phyloP scores from a whole-genome alignment of 805 yeast genomes.

The Candida verbasci region DNA sequence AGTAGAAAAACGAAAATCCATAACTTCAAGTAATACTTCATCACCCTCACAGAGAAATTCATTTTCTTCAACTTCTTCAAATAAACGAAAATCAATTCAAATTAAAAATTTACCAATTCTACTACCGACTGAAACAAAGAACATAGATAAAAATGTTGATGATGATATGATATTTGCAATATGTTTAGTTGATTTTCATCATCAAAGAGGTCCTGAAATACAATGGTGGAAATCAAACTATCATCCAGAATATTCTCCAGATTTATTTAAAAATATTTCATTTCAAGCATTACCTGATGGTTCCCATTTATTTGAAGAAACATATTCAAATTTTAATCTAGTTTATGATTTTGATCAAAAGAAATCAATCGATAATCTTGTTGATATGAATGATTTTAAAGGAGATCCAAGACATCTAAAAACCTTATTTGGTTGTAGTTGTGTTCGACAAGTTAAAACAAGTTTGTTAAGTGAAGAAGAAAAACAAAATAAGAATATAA shows the following conservation, averaged over 20 bases:
- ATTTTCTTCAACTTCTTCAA: constrained; percentile 1
- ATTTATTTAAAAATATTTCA: constrained; percentile 80
- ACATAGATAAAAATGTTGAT: constrained; percentile 1
- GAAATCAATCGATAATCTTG: constrained; percentile 42
- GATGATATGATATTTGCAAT: constrained; percentile 66
- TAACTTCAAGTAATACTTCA: background rate
- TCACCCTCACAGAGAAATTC: constrained; percentile 3
- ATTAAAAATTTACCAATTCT: constrained; percentile 34
- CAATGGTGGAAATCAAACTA: constrained; percentile 74
- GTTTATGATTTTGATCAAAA: constrained; percentile 57
- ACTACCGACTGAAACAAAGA: background rate
- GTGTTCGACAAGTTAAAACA: constrained; percentile 77
- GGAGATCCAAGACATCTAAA: constrained; percentile 39
- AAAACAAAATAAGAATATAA: constrained; percentile 56
- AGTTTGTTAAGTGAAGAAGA: constrained; percentile 48
- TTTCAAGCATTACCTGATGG: constrained; percentile 97
- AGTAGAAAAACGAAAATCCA: background rate
- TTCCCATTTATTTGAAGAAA: constrained; percentile 88
- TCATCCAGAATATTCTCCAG: constrained; percentile 25
- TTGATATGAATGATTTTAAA: constrained; percentile 27
- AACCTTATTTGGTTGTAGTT: constrained; percentile 92
- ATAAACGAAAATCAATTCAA: constrained; percentile 23
- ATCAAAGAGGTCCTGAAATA: constrained; percentile 86
- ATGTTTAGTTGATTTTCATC: constrained; percentile 90
- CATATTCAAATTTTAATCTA: constrained; percentile 85